A percentile compares a stretch with the other conserved stretches of the same genome.
phyloP scores from a whole-genome alignment of 768 basidiomycete genomes.

The Lyophyllum shimeji region DNA sequence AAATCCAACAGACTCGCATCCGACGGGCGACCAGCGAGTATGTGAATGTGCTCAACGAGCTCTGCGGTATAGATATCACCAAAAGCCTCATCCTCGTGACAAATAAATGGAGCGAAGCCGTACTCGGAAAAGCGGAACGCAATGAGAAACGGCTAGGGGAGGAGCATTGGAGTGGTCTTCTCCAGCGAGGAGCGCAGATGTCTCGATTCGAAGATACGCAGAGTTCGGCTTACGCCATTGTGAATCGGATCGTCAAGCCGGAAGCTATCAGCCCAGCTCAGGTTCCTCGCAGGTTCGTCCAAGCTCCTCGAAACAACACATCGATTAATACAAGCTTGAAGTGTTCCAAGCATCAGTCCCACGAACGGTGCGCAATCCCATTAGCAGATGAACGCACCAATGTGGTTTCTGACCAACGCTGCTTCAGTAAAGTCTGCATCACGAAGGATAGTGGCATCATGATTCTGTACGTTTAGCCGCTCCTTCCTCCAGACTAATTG shows the following conservation, averaged over 20 bases:
- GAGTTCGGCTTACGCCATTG: slow-evolving; percentile 5
- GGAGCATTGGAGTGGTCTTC: slow-evolving; percentile 7
- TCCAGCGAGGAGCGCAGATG: slow-evolving; percentile 3
- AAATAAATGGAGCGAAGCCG: slow-evolving; percentile 13
- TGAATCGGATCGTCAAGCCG: slow-evolving; percentile 8
- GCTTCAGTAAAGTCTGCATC: neutral
- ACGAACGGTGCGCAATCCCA: neutral
- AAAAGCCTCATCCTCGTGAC: slow-evolving; percentile 17
- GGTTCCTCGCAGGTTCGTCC: slow-evolving; percentile 23
- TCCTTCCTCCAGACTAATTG: neutral
- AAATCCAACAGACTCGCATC: slow-evolving; percentile 15
- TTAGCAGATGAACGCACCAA: neutral
- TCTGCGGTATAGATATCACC: slow-evolving; percentile 7
- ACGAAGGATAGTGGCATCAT: neutral
- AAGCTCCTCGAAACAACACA: neutral
- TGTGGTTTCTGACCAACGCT: neutral
- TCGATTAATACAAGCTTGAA: too few species aligned
- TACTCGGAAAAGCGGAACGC: neutral
- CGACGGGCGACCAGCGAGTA: slow-evolving; percentile 13
- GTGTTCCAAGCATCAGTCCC: too few species aligned
- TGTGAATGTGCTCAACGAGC: slow-evolving; percentile 15
- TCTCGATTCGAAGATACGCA: slow-evolving; percentile 5
- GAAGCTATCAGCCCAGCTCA: slow-evolving; percentile 12
- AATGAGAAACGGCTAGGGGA: slow-evolving; percentile 5
- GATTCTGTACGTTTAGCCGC: neutral